A percentile compares a stretch with the other conserved stretches of the same genome.
Conservation (phyloP, 1,284 basidiomycete species). For the Cryptococcus sp. region DNA sequence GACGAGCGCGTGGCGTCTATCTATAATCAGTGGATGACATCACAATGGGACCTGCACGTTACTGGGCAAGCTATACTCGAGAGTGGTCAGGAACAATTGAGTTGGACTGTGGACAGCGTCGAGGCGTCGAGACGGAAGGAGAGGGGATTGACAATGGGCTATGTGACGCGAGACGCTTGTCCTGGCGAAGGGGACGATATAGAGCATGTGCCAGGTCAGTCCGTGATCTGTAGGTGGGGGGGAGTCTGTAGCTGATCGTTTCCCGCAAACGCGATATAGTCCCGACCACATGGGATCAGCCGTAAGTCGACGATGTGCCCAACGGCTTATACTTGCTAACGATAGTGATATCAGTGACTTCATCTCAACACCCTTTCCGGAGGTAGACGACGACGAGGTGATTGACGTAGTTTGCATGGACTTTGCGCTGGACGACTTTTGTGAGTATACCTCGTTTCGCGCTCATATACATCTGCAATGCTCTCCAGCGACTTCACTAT, state of each 20-base stretch:
- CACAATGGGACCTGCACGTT: constrained; percentile 32
- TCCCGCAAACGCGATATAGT: constrained; percentile 16
- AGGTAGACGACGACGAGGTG: constrained; percentile 35
- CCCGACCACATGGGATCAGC: constrained; percentile 12
- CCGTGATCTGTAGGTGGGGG: background rate
- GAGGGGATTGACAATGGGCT: constrained; percentile 41
- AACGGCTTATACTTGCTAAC: background rate
- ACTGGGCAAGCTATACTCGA: constrained; percentile 1
- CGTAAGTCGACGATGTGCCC: constrained; percentile 21
- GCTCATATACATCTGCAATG: background rate
- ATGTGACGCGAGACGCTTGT: constrained; percentile 49
- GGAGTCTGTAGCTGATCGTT: background rate
- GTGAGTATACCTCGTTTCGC: constrained; percentile 32
- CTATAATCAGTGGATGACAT: constrained; percentile 31
- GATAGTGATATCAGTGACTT: constrained; percentile 39
- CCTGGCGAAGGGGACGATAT: constrained; percentile 49
- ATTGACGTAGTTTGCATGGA: constrained; percentile 52
- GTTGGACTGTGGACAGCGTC: background rate
- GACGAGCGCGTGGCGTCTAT: constrained; percentile 28
- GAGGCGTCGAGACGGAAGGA: background rate
- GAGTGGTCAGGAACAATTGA: constrained; percentile 1
- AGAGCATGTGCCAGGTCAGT: constrained; percentile 48
- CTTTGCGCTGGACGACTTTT: constrained; percentile 50
- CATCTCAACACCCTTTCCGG: constrained; percentile 41
- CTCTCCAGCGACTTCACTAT: too few relatives aligned